phyloP scores from a whole-genome alignment of 371 early-diverging fungal genomes.

The Lichtheimia hyalospora region DNA sequence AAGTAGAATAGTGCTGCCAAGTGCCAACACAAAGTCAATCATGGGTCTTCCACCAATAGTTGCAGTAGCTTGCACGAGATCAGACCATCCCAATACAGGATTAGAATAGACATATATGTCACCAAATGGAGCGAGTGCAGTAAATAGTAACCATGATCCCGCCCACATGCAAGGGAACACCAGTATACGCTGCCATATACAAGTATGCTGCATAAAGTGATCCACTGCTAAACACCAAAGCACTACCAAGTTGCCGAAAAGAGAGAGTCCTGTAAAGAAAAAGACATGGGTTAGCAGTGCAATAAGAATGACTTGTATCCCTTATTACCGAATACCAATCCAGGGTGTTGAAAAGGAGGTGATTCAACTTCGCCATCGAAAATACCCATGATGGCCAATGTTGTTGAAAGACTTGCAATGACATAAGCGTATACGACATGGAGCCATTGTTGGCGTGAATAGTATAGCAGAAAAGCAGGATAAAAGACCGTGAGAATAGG shows the following conservation, averaged over 20 bases:
- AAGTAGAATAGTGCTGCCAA: slow-evolving; percentile 24
- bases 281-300: not conserved
- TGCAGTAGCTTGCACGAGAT: slow-evolving; percentile 26
- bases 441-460: slow-evolving; percentile 19
- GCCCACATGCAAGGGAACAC: slow-evolving; percentile 33
- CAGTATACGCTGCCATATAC: slow-evolving; percentile 16
- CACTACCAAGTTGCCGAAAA: slow-evolving; percentile 7
- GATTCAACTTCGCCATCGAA: slow-evolving; percentile 7
- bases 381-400: slow-evolving; percentile 20
- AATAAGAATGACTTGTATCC: not conserved
- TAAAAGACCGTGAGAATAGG: slow-evolving; percentile 27
- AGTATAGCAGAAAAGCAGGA: slow-evolving; percentile 22
- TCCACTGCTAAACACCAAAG: slow-evolving; percentile 12
- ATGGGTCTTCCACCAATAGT: slow-evolving; percentile 25
- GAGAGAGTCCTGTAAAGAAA: slow-evolving; percentile 2
- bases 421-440: slow-evolving; percentile 16
- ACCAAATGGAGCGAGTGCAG: slow-evolving; percentile 21
- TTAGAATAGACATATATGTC: slow-evolving; percentile 25
- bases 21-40: slow-evolving; percentile 29
- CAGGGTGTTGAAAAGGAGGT: slow-evolving; percentile 16
- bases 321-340: slow-evolving; percentile 13
- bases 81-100: slow-evolving; percentile 23
- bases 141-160: slow-evolving; percentile 19
- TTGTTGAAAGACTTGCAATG: slow-evolving; percentile 10
- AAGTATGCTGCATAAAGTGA: slow-evolving; percentile 6